Percentiles rank a stretch among this genome's conserved stretches.
phyloP scores from a whole-genome alignment of 371 early-diverging fungal genomes.

The Circinella minor region DNA sequence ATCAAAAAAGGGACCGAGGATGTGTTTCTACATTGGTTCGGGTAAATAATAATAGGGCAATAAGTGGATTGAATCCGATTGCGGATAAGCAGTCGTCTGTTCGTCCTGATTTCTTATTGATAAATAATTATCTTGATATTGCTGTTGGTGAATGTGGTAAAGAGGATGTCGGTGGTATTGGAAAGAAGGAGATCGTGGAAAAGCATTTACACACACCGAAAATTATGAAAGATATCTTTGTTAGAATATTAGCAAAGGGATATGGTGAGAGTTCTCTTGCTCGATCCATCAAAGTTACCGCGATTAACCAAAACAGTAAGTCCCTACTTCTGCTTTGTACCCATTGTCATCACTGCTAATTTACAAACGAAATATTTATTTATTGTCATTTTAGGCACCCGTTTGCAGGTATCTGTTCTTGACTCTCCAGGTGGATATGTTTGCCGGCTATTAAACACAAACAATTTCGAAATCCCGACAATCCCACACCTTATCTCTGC shows the following conservation, averaged over 20 bases:
- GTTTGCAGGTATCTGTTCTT: slow-evolving; percentile 5
- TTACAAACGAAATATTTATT: slow-evolving; percentile 6
- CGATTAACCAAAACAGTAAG: slow-evolving; percentile 4
- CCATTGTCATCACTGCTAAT: not conserved
- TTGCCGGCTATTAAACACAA: slow-evolving; percentile 3
- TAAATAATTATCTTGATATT: slow-evolving; percentile 11
- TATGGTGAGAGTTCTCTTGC: not conserved
- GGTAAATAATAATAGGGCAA: slow-evolving; percentile 1
- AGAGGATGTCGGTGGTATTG: slow-evolving; percentile 14
- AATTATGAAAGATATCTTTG: slow-evolving; percentile 10
- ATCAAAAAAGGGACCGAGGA: slow-evolving; percentile 6
- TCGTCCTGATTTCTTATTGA: slow-evolving; percentile 11
- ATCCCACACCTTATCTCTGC: slow-evolving; percentile 3
- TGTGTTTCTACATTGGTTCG: slow-evolving; percentile 11
- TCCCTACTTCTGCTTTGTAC: not conserved
- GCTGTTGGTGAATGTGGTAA: slow-evolving; percentile 15
- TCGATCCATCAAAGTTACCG: slow-evolving; percentile 6
- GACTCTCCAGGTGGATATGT: slow-evolving; percentile 16
- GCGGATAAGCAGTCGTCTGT: slow-evolving; percentile 12
- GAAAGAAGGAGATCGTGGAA: slow-evolving; percentile 15
- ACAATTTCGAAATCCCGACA: not conserved
- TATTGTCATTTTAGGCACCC: not conserved
- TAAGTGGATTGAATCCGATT: slow-evolving; percentile 8
- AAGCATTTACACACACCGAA: slow-evolving; percentile 5
- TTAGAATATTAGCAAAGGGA: not conserved